Percentiles rank a stretch among this genome's conserved stretches.
phyloP scores from a whole-genome alignment of 805 yeast genomes.

The Kuraishia hungarica region DNA sequence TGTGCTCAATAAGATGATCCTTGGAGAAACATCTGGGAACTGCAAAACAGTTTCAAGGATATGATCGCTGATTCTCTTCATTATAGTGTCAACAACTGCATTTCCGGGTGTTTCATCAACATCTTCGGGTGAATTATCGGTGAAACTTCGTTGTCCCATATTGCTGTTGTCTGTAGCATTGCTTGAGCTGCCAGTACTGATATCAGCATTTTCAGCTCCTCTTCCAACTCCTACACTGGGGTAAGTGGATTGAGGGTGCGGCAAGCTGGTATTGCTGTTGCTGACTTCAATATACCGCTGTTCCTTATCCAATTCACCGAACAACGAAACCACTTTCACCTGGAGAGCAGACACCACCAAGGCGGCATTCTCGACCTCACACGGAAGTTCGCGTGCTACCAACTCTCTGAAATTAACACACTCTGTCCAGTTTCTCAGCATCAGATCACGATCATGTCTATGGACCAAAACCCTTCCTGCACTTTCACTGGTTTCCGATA shows the following conservation, averaged over 20 bases:
- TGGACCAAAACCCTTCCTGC: slow-evolving; percentile 4
- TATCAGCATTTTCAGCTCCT: background rate
- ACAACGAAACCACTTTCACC: slow-evolving; percentile 23
- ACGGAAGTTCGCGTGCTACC: slow-evolving; percentile 6
- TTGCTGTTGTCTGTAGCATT: background rate
- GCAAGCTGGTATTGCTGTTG: background rate
- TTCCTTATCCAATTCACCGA: slow-evolving; percentile 6
- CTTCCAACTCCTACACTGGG: background rate
- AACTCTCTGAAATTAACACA: slow-evolving; percentile 24
- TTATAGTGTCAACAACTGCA: slow-evolving; percentile 4
- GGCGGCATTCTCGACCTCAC: slow-evolving; percentile 16
- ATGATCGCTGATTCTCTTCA: slow-evolving; percentile 8
- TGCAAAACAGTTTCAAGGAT: slow-evolving; percentile 16
- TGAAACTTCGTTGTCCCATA: background rate
- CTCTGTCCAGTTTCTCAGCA: slow-evolving; percentile 42
- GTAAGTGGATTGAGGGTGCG: slow-evolving; percentile 4
- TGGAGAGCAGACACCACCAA: slow-evolving; percentile 23
- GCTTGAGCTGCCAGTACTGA: background rate
- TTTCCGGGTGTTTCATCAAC: slow-evolving; percentile 2
- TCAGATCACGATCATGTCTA: slow-evolving; percentile 27
- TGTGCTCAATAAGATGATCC: slow-evolving; percentile 43
- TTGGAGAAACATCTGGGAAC: slow-evolving; percentile 44
- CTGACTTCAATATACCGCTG: background rate
- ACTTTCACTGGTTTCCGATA: slow-evolving; percentile 3
- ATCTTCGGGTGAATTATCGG: slow-evolving; percentile 2